phyloP scores from a whole-genome alignment of 208 protist genomes.

The Leishmania braziliensis region DNA sequence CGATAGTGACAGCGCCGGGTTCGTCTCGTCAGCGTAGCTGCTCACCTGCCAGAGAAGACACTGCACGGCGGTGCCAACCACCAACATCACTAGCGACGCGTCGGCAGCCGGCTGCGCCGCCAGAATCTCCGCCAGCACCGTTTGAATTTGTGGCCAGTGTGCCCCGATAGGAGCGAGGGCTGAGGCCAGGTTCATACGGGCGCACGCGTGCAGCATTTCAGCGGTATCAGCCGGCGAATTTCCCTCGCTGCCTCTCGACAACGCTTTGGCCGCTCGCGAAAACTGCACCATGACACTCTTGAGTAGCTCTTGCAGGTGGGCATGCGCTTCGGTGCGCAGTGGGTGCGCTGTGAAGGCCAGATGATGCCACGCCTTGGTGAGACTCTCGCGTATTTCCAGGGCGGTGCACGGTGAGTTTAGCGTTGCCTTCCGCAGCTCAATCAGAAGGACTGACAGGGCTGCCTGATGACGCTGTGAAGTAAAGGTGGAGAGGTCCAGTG shows the following conservation, averaged over 20 bases:
- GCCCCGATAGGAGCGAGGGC: conserved; percentile 46
- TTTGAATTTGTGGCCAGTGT: conserved; percentile 53
- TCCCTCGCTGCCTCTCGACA: neutral
- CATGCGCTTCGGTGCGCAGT: conserved; percentile 57
- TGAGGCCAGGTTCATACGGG: conserved; percentile 59
- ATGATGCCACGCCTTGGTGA: conserved; percentile 71
- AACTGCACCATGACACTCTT: conserved; percentile 58
- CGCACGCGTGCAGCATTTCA: conserved; percentile 48
- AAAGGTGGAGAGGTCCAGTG: conserved; percentile 62
- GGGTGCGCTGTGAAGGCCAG: conserved; percentile 64
- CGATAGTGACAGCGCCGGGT: neutral
- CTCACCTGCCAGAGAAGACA: conserved; percentile 61
- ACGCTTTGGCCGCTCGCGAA: neutral
- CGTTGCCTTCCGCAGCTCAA: conserved; percentile 63
- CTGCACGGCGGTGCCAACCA: conserved; percentile 50
- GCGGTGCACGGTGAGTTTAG: conserved; percentile 28
- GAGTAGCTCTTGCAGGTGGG: conserved; percentile 72
- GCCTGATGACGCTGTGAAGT: conserved; percentile 42
- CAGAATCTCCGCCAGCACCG: conserved; percentile 14
- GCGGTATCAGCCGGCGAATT: conserved; percentile 13
- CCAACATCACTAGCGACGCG: conserved; percentile 33
- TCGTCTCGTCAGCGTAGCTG: neutral
- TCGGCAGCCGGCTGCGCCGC: conserved; percentile 14
- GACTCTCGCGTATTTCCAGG: conserved; percentile 33
- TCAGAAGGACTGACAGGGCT: conserved; percentile 49